Percentiles rank a stretch among this genome's conserved stretches.
phyloP scores from a whole-genome alignment of 176 grass and related monocot genomes.

The Musa beccarii region DNA sequence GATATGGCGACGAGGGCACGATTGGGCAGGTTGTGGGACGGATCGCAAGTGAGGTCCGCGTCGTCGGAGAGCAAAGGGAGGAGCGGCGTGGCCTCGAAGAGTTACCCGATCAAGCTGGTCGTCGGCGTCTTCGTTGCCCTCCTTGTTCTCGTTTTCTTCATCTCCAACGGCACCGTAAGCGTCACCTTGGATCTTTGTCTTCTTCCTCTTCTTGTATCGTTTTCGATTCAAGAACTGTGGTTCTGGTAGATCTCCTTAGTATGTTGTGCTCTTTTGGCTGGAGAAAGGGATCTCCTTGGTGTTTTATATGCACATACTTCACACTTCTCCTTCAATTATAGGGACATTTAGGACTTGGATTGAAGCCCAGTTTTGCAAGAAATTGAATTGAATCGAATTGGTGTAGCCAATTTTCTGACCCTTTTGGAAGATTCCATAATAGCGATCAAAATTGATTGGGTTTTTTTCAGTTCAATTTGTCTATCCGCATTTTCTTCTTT shows the following conservation, averaged over 20 bases:
- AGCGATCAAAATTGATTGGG: too few species aligned
- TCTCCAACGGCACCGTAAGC: conserved; percentile 1
- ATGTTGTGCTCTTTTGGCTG: too few species aligned
- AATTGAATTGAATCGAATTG: not conserved
- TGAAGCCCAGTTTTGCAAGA: not conserved
- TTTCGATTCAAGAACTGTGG: not conserved
- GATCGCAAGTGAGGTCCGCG: not conserved
- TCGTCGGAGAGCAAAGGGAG: not conserved
- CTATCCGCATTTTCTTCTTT: too few species aligned
- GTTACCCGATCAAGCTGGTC: not conserved
- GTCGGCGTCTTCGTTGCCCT: not conserved
- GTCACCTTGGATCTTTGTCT: not conserved
- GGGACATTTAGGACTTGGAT: not conserved
- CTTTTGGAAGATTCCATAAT: not conserved
- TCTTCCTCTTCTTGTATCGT: not conserved
- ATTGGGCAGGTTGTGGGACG: not conserved
- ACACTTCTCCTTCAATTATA: not conserved
- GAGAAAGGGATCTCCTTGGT: too few species aligned
- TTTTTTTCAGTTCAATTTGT: too few species aligned
- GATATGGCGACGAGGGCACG: not conserved
- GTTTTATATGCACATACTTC: not conserved
- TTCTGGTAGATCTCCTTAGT: not conserved
- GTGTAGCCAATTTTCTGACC: not conserved
- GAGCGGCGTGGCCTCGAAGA: not conserved
- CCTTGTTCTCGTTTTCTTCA: not conserved